phyloP scores from a whole-genome alignment of 305 asterid genomes.

The Solanum aculeatissimum region DNA sequence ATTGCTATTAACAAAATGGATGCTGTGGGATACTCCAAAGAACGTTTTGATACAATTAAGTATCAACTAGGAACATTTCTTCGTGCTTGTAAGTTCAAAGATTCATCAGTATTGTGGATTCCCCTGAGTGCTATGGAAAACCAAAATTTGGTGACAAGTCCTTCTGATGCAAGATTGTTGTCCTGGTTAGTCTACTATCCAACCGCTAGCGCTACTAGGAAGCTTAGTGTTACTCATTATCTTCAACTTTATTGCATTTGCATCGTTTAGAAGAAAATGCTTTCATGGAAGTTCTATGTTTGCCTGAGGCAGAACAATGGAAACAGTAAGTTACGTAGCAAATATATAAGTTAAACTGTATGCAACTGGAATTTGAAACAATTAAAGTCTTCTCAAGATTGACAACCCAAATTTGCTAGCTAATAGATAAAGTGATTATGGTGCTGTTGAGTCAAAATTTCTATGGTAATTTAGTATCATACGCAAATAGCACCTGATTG shows the following conservation, averaged over 20 bases:
- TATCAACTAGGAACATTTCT: constrained; percentile 69
- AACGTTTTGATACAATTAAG: constrained; percentile 66
- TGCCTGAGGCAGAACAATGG: background rate
- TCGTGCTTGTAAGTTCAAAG: constrained; percentile 74
- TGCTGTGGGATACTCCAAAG: constrained; percentile 66
- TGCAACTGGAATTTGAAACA: background rate
- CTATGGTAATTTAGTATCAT: background rate
- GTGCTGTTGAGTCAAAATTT: background rate
- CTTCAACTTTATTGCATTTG: background rate
- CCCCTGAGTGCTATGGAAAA: constrained; percentile 91
- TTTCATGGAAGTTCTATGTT: background rate
- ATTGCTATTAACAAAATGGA: constrained; percentile 95
- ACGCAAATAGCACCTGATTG: background rate
- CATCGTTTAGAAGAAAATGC: background rate
- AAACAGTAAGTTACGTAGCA: background rate
- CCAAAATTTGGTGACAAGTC: constrained; percentile 60
- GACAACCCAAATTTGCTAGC: background rate
- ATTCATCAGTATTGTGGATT: constrained; percentile 63
- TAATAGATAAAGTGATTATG: background rate
- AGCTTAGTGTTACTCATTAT: background rate
- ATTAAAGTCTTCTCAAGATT: background rate
- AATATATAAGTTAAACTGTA: background rate
- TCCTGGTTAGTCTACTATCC: constrained; percentile 54
- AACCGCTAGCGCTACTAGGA: background rate
- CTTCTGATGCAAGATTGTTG: constrained; percentile 35